A percentile compares a stretch with the other conserved stretches of the same genome.
Conservation (phyloP, 805 yeast genomes). For the Ogataea naganishii region DNA sequence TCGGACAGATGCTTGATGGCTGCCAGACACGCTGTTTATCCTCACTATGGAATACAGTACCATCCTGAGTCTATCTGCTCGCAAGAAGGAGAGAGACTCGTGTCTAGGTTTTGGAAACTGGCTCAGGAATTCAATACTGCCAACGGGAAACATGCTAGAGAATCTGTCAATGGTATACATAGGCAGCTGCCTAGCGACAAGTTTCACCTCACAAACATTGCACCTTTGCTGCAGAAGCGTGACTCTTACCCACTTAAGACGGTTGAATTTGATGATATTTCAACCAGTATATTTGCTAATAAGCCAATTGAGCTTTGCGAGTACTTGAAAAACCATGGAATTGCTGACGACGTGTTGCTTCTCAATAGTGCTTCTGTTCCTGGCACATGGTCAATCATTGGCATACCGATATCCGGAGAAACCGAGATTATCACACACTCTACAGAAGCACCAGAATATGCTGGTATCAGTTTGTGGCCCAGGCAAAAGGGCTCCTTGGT, state of each 20-base stretch:
- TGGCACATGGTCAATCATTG: slow-evolving; percentile 84
- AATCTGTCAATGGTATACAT: no score
- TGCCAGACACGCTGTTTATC: slow-evolving; percentile 46
- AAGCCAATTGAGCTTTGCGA: slow-evolving; percentile 47
- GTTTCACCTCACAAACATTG: no score
- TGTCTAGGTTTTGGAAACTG: slow-evolving; percentile 53
- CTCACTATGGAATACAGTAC: slow-evolving; percentile 91
- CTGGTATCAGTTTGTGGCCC: slow-evolving; percentile 24
- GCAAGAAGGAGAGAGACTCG: slow-evolving; percentile 46
- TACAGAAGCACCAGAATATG: slow-evolving; percentile 28
- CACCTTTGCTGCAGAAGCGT: background rate
- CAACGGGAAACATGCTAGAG: no score
- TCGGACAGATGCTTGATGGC: slow-evolving; percentile 61
- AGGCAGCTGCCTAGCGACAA: no score
- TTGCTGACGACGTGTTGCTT: slow-evolving; percentile 42
- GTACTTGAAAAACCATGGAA: slow-evolving; percentile 13
- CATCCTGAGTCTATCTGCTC: slow-evolving; percentile 97
- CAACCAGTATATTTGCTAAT: background rate
- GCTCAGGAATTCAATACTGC: slow-evolving; percentile 28
- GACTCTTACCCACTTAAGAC: background rate
- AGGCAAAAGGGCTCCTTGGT: slow-evolving; percentile 7
- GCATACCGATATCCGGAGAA: slow-evolving; percentile 42
- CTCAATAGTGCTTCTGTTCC: slow-evolving; percentile 77
- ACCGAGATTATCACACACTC: slow-evolving; percentile 56
- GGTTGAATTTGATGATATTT: background rate